These are phyloP conservation scores for Elongisporangium prolatum DNA, from an alignment of 352 stramenopile genomes.

Conservation along the genomic window DNA sequence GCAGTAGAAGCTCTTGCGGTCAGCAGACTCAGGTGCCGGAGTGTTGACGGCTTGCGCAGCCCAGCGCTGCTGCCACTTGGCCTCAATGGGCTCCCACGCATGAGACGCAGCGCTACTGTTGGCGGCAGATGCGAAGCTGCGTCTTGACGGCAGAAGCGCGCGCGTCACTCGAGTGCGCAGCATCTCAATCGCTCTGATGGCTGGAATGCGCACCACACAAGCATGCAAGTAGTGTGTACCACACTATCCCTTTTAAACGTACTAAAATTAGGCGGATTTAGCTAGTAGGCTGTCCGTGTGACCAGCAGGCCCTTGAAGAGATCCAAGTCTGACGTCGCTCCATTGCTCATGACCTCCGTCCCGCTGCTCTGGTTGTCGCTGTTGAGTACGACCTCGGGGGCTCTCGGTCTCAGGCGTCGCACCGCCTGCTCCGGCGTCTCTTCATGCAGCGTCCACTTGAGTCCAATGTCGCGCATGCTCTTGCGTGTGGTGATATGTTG, in stretches of 20 bases:
- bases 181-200: conserved; percentile 3
- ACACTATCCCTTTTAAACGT: background rate
- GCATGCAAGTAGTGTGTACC: background rate
- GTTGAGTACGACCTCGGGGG: background rate
- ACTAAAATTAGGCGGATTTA: background rate
- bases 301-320: background rate
- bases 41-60: conserved; percentile 15
- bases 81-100: conserved; percentile 52
- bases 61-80: conserved; percentile 75
- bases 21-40: conserved; percentile 3
- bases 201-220: background rate
- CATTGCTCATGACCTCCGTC: background rate
- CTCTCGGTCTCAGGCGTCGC: background rate
- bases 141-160: conserved; percentile 7
- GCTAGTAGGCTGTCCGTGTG: background rate
- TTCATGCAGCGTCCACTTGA: background rate
- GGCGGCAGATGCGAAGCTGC: conserved; percentile 17
- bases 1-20: conserved; percentile 81
- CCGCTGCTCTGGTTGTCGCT: background rate
- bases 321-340: background rate
- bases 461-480: background rate
- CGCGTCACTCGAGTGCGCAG: conserved; percentile 9
- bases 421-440: background rate
- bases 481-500: background rate
- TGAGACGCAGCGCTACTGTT: conserved; percentile 7